Base-by-base conservation (phyloP, 352 stramenopile species). In the Phytophthora sansomeana region DNA sequence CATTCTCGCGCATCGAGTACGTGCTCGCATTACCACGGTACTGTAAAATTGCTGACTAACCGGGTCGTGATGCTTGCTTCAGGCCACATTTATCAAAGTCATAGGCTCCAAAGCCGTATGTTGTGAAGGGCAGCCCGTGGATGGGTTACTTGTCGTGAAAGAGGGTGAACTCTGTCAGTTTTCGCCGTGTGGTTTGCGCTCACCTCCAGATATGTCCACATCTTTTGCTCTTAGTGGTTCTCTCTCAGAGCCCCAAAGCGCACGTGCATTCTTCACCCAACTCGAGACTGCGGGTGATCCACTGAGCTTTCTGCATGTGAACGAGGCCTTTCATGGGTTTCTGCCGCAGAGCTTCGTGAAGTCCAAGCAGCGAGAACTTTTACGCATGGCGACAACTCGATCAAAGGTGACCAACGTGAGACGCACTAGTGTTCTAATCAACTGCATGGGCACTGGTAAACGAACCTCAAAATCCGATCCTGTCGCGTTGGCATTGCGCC, bases 151-250 rank as follows among this genome's bases (percentile, higher is more conserved):
- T 11, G 53, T 91, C 19, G 78, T 89, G 36, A 71, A 67, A 5
- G 67, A 87, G 19, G 82, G 82, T 6, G 63, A 86, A 32, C 55
- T 87, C 4, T 91, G 74, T 28, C 71, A 86, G 36, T 62, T 91
- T 24, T 63, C 64, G 0, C 78, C 82, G 9, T 85, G 76, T 9
- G 54, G 63, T 0, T 49, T 91, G 8, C 63, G 28, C 0, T 63
- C 73, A 9, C 76, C 82, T 9, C 78, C 76, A 13, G 71, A 88
- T 49, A 64, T 85, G 26, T 81, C 76, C 10, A 63, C 82, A 29
- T 66, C 78, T 0, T 91, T 91, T 46, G 72, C 63, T 3, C 56
- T 89, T 32, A 84, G 80, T 33, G 82, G 80, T 21, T 63, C 76
- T 19, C 70, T 89, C 5, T 57, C 63, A 6, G 60, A 72, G 17